Base-by-base conservation (phyloP, 2,329 filamentous ascomycete species). In the Hypoxylon sp. region DNA sequence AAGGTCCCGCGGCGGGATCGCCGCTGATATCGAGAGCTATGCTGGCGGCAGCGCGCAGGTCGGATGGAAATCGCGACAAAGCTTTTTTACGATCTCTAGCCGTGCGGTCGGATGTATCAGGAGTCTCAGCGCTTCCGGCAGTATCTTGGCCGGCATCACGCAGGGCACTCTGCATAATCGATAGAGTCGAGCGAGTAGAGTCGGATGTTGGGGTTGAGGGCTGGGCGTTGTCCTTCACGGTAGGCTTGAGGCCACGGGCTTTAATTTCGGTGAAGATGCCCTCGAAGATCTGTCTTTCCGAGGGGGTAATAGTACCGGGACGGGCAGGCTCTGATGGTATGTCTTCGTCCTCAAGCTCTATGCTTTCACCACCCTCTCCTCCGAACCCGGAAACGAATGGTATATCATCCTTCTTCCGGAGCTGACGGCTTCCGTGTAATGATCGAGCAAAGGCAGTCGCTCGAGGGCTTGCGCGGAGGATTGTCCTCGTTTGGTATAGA, bases 401-500 rank as follows among this genome's bases (percentile, higher is more conserved):
- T 24, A 87, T 81, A 0, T 76, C 73, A 59, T 77, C 74, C 48
- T 74, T 72, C 20, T 57, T 31, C 29, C 53, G 54, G 26, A 49
- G 49, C 41, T 52, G 65, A 23, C 45, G 13, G 6, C 66, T 63
- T 8, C 48, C 45, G 55, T 72, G 70, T 15, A 72, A 37, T 1
- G 64, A 64, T 20, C 67, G 68, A 47, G 58, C 55, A 55, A 63
- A 64, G 26, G 47, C 60, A 24, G 63, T 66, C 38, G 57, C 67
- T 59, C 65, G 66, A 31, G 65, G 67, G 26, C 75, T 69, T 63
- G 75, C 43, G 37, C 68, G 73, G 55, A 78, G 74, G 26, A 88
- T 80, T 0, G 89, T 91, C 57, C 82, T 78, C 4, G 89, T 92
- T 63, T 90, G 87, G 69, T 91, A 92, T 5, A 92, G 79, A 55